A percentile compares a stretch with the other conserved stretches of the same genome.
These are phyloP conservation scores for Cyberlindnera mrakii DNA, from an alignment of 805 yeast genomes.

Conservation along the genomic window DNA sequence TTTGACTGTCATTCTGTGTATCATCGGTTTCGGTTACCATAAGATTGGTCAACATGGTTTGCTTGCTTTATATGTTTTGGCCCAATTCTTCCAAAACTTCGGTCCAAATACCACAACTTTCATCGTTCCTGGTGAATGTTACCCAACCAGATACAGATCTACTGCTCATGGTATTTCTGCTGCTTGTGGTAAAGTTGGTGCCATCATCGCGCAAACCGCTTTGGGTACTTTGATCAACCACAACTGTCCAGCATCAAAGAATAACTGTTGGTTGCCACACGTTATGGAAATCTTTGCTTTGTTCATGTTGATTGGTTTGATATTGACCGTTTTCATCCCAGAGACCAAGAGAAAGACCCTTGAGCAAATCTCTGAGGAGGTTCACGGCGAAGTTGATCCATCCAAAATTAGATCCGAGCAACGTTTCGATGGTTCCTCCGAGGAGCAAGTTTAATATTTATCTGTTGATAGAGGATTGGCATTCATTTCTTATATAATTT, in stretches of 20 bases:
- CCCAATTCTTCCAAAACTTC: conserved; percentile 85
- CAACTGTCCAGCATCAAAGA: conserved; percentile 51
- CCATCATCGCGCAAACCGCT: conserved; percentile 85
- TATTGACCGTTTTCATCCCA: conserved; percentile 63
- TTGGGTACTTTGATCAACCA: conserved; percentile 80
- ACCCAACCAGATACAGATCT: conserved; percentile 93
- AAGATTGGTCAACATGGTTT: conserved; percentile 60
- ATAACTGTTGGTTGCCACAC: conserved; percentile 80
- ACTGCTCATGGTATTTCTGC: conserved; percentile 95
- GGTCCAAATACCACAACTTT: conserved; percentile 94
- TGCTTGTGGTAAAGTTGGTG: conserved; percentile 88
- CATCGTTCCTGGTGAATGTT: conserved; percentile 85
- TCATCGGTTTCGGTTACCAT: conserved; percentile 80
- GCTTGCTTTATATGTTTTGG: conserved; percentile 70
- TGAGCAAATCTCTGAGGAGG: conserved; percentile 74
- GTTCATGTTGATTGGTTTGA: conserved; percentile 79
- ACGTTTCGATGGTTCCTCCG: conserved; percentile 14
- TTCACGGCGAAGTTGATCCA: conserved; percentile 72
- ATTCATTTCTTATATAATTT: neutral
- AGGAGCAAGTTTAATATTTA: conserved; percentile 11
- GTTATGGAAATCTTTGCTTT: conserved; percentile 92
- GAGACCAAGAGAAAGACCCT: conserved; percentile 90
- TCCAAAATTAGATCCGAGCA: conserved; percentile 26
- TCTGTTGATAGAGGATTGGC: neutral
- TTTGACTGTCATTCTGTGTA: conserved; percentile 67